Evolutionary conservation across 2,329 filamentous ascomycete species (phyloP).

Genomic region (Teratosphaeriaceae sp.): DNA sequence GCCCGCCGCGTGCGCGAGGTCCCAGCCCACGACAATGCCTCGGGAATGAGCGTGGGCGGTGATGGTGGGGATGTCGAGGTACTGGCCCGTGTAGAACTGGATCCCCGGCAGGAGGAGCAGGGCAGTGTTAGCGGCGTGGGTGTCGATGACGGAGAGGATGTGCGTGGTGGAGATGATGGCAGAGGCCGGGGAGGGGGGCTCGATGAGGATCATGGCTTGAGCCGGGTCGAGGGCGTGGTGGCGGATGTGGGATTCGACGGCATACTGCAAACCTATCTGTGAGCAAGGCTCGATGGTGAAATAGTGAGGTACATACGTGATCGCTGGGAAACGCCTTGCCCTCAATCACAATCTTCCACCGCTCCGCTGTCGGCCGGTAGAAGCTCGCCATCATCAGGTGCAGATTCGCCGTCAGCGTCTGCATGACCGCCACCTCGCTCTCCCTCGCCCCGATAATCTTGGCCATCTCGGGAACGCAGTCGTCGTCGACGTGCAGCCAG

Average conservation of each 20-base stretch:
- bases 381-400: conserved; percentile 81
- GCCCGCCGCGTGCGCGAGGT: conserved; percentile 78
- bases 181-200: conserved; percentile 46
- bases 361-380: conserved; percentile 60
- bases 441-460: conserved; percentile 67
- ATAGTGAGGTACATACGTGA: conserved; percentile 57
- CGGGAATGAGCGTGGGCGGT: conserved; percentile 67
- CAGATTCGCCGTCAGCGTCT: conserved; percentile 74
- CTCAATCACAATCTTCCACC: conserved; percentile 79
- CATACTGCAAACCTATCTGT: too few relatives aligned
- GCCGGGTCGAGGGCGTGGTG: conserved; percentile 62
- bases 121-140: conserved; percentile 65
- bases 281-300: too few relatives aligned
- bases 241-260: conserved; percentile 71
- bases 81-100: conserved; percentile 88
- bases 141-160: conserved; percentile 66
- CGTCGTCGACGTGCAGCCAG: conserved; percentile 75
- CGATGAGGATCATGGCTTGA: conserved; percentile 66
- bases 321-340: conserved; percentile 87
- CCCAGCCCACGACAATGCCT: conserved; percentile 75
- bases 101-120: conserved; percentile 78
- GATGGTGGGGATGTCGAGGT: conserved; percentile 75
- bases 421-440: conserved; percentile 79
- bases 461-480: conserved; percentile 62
- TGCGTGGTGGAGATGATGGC: conserved; percentile 63